Base-by-base conservation (phyloP, 2,329 filamentous ascomycete species). In the Colletotrichum truncatum region DNA sequence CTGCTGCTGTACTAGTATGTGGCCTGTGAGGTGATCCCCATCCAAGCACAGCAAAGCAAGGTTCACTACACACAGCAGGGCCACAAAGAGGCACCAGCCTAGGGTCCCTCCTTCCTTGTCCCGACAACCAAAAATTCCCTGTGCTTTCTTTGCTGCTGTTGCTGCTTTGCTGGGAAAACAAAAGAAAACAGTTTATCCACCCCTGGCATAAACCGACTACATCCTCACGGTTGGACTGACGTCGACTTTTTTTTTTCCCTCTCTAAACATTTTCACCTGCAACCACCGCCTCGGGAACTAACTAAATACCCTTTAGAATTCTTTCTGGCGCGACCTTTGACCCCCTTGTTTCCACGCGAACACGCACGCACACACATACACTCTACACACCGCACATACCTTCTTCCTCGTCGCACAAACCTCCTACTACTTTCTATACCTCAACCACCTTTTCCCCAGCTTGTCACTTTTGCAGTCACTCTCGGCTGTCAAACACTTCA, bases 61-160 rank as follows among this genome's bases (percentile, higher is more conserved):
- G 30, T 18, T 10, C 49, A 52, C 14, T 39, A 23, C 52, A 32
- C 25, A 53, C 11, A 11, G 23, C n/a, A 36, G 12, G 18, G 10
- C 30, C 6, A 14, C 18, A 52, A 30, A n/a, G n/a, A 18, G 21
- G n/a, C 26, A 34, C 14, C 25, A 25, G 18, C 26, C 10, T 23
- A 25, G 9, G 23, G 43, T 45, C 43, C 49, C 21, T n/a, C 4
- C 18, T 16, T 39, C 45, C 64, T 64, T 64, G 64, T 66, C 64
- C 64, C 39, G 64, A 66, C 64, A 66, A 66, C 64, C 64, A 66
- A 51, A 53, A 66, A 25, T 49, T 51, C 57, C 62, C 62, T 41
- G 41, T 65, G 61, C 45, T 43, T 41, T 32, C 18, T 21, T 43
- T 43, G 18, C 30, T 53, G 30, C 32, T 32, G 25, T 8, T 34